Percentiles rank a stretch among this genome's conserved stretches.
These are phyloP conservation scores for Paramecium primaurelia DNA, from an alignment of 73 alveolate species.

Conservation along the genomic window DNA sequence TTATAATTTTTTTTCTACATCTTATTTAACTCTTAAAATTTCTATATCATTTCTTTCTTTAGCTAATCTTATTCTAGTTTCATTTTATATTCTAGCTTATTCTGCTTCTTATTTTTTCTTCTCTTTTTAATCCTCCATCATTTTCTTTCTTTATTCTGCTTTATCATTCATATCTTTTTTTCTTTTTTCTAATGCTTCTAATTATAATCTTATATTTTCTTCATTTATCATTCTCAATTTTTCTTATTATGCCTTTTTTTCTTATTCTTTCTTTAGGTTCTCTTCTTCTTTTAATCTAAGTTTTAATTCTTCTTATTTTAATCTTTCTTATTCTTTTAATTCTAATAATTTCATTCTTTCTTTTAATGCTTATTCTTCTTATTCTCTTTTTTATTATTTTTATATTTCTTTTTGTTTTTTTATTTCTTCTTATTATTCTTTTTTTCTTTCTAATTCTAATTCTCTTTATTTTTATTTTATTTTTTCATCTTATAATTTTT, in stretches of 20 bases:
- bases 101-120: neutral
- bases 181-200: neutral
- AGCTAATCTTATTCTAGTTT: neutral
- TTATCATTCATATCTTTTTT: constrained; percentile 1
- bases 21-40: neutral
- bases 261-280: neutral
- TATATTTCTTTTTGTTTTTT: neutral
- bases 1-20: neutral
- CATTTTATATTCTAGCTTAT: neutral
- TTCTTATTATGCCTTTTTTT: neutral
- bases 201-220: neutral
- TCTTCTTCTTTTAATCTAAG: constrained; percentile 34
- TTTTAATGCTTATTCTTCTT: neutral
- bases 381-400: constrained; percentile 2
- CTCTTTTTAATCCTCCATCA: neutral
- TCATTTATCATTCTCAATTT: neutral
- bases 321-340: constrained; percentile 21
- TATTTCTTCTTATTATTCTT: constrained; percentile 24
- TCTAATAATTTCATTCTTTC: neutral
- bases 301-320: neutral
- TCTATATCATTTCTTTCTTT: neutral
- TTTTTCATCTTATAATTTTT: constrained; percentile 16
- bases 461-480: constrained; percentile 2
- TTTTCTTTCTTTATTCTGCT: neutral
- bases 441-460: constrained; percentile 17